Conservation (phyloP, 1,284 basidiomycete genomes). For the Ceratobasidium theobromae region DNA sequence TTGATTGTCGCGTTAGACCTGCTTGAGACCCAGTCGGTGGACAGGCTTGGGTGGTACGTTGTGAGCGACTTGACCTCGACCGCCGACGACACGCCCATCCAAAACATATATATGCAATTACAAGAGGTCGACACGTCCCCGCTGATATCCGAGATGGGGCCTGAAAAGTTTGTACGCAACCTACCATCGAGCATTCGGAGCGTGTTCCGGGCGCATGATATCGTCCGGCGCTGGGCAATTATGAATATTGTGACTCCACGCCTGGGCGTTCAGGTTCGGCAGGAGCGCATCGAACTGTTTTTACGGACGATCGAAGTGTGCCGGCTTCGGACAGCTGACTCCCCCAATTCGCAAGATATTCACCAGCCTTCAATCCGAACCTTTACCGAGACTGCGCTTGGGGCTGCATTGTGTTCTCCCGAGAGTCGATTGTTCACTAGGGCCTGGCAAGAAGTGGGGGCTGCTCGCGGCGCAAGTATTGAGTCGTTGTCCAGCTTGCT, state of each 20-base stretch:
- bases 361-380: slow-evolving; percentile 67
- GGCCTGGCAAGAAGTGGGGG: slow-evolving; percentile 70
- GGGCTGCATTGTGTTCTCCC: slow-evolving; percentile 67
- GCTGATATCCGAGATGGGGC: slow-evolving; percentile 64
- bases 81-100: slow-evolving; percentile 68
- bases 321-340: slow-evolving; percentile 58
- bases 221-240: slow-evolving; percentile 74
- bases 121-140: slow-evolving; percentile 68
- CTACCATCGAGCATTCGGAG: slow-evolving; percentile 71
- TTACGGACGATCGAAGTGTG: slow-evolving; percentile 70
- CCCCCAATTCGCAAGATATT: slow-evolving; percentile 1
- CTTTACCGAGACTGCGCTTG: slow-evolving; percentile 71
- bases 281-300: slow-evolving; percentile 67
- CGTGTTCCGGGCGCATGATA: slow-evolving; percentile 69
- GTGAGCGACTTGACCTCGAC: slow-evolving; percentile 38
- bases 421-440: slow-evolving; percentile 71
- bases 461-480: slow-evolving; percentile 55
- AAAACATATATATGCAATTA: slow-evolving; percentile 70
- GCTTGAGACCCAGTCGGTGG: slow-evolving; percentile 73
- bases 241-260: slow-evolving; percentile 63
- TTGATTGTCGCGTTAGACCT: slow-evolving; percentile 71
- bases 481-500: slow-evolving; percentile 63
- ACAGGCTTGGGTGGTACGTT: slow-evolving; percentile 73
- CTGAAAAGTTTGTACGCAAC: slow-evolving; percentile 61
- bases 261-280: slow-evolving; percentile 61